A percentile compares a stretch with the other conserved stretches of the same genome.
Conservation (phyloP, 1,284 basidiomycete genomes). For the Apiotrichum porosum region DNA sequence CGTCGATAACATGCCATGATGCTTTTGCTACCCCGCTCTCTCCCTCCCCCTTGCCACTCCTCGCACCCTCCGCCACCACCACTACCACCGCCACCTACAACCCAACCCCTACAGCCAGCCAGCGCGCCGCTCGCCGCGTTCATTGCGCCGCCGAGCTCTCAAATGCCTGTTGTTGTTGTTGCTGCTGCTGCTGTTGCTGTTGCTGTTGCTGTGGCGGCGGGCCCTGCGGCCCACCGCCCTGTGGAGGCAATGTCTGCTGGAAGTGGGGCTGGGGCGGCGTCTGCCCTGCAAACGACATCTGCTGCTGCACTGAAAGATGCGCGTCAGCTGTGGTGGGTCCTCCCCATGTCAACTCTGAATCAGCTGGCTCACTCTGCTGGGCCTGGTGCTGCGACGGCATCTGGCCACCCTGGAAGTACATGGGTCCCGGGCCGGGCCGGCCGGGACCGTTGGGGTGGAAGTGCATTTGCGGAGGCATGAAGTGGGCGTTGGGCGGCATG, state of each 20-base stretch:
- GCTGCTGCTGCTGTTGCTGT: not conserved
- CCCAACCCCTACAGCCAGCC: too few species aligned
- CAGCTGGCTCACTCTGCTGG: constrained; percentile 33
- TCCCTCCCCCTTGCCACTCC: too few species aligned
- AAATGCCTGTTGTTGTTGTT: constrained; percentile 1
- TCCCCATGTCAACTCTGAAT: too few species aligned
- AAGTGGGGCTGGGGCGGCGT: constrained; percentile 21
- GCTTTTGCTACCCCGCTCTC: too few species aligned
- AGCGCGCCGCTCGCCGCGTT: too few species aligned
- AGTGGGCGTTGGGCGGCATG: constrained; percentile 30
- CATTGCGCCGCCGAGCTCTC: constrained; percentile 10
- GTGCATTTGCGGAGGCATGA: constrained; percentile 40
- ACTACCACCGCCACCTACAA: too few species aligned
- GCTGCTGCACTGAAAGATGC: constrained; percentile 10
- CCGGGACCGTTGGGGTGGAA: constrained; percentile 26
- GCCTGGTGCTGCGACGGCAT: constrained; percentile 35
- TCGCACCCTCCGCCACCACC: too few species aligned
- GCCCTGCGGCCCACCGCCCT: not conserved
- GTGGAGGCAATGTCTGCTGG: constrained; percentile 17
- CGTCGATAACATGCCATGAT: too few species aligned
- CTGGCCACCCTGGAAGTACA: constrained; percentile 22
- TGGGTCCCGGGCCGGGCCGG: constrained; percentile 15
- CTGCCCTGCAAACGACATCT: constrained; percentile 17
- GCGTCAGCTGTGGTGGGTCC: not conserved
- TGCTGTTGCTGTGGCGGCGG: not conserved